Evolutionary conservation across 768 basidiomycete genomes (phyloP), one percentile per base, ranked within the genome.

Genomic region (Kwoniella bestiolae): DNA sequence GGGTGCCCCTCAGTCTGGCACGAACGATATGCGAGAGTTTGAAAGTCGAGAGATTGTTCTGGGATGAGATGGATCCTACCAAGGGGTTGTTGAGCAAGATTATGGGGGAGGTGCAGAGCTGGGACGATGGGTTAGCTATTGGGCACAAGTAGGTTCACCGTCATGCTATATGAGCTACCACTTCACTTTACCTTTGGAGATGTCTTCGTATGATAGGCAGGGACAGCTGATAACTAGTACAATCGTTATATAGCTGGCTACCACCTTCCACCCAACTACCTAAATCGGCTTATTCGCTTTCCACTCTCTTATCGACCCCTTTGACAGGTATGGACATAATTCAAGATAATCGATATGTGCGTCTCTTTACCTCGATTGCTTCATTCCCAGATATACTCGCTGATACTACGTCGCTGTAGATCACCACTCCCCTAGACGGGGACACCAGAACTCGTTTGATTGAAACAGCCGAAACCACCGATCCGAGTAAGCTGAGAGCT

Each of bases 81-180:
- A 66, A 52, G 41, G 73, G 73, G 4, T 51, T 75, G 25, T 28
- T 75, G 18, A 56, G 68, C 5, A 32, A 60, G 4, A 25, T 21
- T 8, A 63, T 66, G 7, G 58, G 59, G 16, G 25, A 66, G 5
- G 56, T 60, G 23, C 46, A 70, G 12, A 75, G 73, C 56, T 75
- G 73, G 73, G 73, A 75, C 45, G 73, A 75, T 26, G 63, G 59
- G 18, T 57, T 60, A 4, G 26, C 32, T 16, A 55, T 72, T 0
- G 69, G 66, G 14, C 73, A 75, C 25, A 75, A 75, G 73, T 75
- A 49, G 58, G 73, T 46, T 14, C 3, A n/a, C 31, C 5, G 3
- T 14, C 8, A 9, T n/a, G 23, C 26, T 29, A n/a, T 3, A 25
- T 26, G 46, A 21, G n/a, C n/a, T n/a, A 25, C 25, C 21, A 1